phyloP scores from a whole-genome alignment of 192 early-diverging fungal species.

The Coemansia sp. region DNA sequence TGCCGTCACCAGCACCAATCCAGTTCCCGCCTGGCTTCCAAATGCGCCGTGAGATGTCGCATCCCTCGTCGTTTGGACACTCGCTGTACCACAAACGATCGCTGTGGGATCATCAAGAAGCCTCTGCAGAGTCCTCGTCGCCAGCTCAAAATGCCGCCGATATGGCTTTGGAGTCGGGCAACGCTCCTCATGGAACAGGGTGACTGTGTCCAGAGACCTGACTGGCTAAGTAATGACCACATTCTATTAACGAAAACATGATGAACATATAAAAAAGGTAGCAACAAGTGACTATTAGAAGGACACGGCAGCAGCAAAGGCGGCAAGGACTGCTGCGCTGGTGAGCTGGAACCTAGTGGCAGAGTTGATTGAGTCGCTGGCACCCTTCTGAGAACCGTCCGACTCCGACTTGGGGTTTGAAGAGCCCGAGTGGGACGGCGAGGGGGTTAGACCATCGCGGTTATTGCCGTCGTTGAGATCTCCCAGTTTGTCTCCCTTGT shows the following conservation, averaged over 20 bases:
- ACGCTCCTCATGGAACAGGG: not conserved
- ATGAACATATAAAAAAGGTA: not conserved
- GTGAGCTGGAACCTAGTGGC: slow-evolving; percentile 14
- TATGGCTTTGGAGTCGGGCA: not conserved
- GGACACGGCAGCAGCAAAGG: slow-evolving; percentile 3
- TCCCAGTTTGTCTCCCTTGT: slow-evolving; percentile 48
- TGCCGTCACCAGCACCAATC: too few relatives aligned
- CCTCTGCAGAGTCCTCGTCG: slow-evolving; percentile 1
- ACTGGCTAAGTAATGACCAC: not conserved
- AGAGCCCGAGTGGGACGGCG: not conserved
- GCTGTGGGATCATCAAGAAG: slow-evolving; percentile 7
- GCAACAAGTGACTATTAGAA: slow-evolving; percentile 8
- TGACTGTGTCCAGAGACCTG: not conserved
- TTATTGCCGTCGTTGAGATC: slow-evolving; percentile 52
- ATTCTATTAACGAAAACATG: not conserved
- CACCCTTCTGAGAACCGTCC: slow-evolving; percentile 3
- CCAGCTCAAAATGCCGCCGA: not conserved
- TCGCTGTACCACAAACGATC: slow-evolving; percentile 27
- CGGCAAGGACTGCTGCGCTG: slow-evolving; percentile 10
- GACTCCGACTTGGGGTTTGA: not conserved
- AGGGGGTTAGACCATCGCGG: slow-evolving; percentile 14
- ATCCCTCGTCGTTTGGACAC: slow-evolving; percentile 29
- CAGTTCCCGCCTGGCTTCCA: slow-evolving; percentile 1
- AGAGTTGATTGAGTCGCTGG: not conserved
- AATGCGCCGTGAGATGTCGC: slow-evolving; percentile 20